These are phyloP conservation scores for Salix udensis DNA, from an alignment of 345 rosid species.

Conservation along the genomic window DNA sequence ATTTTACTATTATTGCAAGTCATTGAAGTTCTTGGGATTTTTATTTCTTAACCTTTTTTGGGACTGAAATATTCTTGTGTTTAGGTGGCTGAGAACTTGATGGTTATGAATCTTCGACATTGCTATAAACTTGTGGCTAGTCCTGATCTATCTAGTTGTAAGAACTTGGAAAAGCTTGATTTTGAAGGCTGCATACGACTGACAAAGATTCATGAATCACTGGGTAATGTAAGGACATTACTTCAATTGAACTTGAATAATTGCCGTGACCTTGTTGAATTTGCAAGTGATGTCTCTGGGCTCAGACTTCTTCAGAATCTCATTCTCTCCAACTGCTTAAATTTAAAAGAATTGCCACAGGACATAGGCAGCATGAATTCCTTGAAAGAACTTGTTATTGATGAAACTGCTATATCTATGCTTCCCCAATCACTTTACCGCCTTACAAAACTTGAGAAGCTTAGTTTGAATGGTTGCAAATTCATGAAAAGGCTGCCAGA, in stretches of 20 bases:
- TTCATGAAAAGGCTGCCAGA: conserved; percentile 32
- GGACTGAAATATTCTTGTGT: background rate
- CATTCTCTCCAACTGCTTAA: conserved; percentile 34
- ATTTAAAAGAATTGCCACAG: conserved; percentile 39
- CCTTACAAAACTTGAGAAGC: conserved; percentile 41
- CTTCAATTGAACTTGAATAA: conserved; percentile 34
- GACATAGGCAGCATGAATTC: conserved; percentile 40
- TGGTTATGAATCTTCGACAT: conserved; percentile 36
- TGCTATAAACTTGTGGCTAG: conserved; percentile 34
- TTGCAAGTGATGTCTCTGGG: conserved; percentile 44
- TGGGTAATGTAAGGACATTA: conserved; percentile 34
- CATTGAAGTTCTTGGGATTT: background rate
- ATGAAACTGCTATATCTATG: conserved; percentile 35
- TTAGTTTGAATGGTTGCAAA: conserved; percentile 32
- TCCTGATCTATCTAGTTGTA: conserved; percentile 40
- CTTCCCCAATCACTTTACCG: conserved; percentile 41
- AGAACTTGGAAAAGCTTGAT: conserved; percentile 38
- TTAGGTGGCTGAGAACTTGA: conserved; percentile 41
- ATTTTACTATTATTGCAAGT: background rate
- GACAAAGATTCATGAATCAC: conserved; percentile 31
- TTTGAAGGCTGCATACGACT: conserved; percentile 33
- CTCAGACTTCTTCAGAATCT: conserved; percentile 38
- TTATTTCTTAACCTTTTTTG: background rate
- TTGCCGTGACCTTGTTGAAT: conserved; percentile 34
- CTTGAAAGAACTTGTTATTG: conserved; percentile 40